Evolutionary conservation across 768 basidiomycete species (phyloP), one percentile per base, ranked within the genome.

Genomic region (Podaxis sp.): DNA sequence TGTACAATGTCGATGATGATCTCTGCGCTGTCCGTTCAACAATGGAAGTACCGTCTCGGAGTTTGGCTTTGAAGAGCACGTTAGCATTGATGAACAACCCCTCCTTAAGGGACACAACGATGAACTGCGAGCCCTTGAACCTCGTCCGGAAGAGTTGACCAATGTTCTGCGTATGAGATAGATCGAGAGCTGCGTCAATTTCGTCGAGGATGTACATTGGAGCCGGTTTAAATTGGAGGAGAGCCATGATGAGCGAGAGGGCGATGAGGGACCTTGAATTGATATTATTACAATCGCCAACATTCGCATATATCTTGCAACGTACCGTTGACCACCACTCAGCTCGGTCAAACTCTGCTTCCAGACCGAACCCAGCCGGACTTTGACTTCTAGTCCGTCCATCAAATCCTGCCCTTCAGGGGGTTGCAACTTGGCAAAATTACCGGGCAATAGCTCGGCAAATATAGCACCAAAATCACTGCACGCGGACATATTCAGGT

Each of bases 141-240:
- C 97, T 87, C 53, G 91, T 96, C 48, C 91, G 86, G 86, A 99
- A 99, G n/a, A 99, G 85, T 67, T 95, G 93, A 33, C 96, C 97
- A 64, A 99, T 98, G 74, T 99, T 94, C 70, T 99, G 95, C 1
- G 94, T 96, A 68, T 96, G 95, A 30, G 94, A 96, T 12, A 99
- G 79, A 76, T 99, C 97, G 28, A 99, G 84, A 7, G 96, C 96
- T 0, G 97, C 96, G 74, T 99, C 97, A 66, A 99, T 96, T 76
- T 99, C 97, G 76, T 99, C 97, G 8, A 99, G 85, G 72, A 99
- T 99, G 75, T 99, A 99, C 94, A 99, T 95, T 2, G 95, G 96
- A 15, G 96, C 96, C 7, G 96, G 96, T 71, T 98, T 98, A 84
- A 98, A 98, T 73, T 98, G 95, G n/a, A 99, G 87, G 17, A 99